Base-by-base conservation (phyloP, 2,329 filamentous ascomycete species). In the Zasmidium cellare region DNA sequence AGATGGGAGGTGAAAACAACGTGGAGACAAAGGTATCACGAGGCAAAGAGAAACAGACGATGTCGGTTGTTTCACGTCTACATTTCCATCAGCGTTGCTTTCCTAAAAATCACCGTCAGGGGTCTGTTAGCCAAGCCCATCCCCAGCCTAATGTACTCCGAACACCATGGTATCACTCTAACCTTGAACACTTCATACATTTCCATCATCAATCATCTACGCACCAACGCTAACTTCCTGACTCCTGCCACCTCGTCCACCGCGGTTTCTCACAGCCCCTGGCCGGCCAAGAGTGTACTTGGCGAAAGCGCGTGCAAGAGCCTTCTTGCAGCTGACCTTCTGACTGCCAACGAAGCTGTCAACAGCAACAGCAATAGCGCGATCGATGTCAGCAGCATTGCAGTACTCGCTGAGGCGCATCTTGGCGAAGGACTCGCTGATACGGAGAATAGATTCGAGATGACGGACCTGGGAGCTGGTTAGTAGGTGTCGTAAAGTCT, bases 321-420 rank as follows among this genome's bases (percentile, higher is more conserved):
- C 92, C 81, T 96, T 97, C 84, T 97, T 99, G 78, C 91, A 94
- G 78, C 91, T 96, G 69, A 97, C 86, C 80, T 99, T 99, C 75
- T 99, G 94, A 68, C 90, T 96, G 60, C 90, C 91, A 46, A 99
- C 91, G 71, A 99, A 99, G 56, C 90, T 96, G 65, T 97, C 92
- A 2, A 99, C 91, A 0, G 94, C 96, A 6, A 99, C 94, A 14
- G 92, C 91, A 70, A 99, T 99, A 57, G 94, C 94, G 46, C 94
- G 91, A 76, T 99, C 94, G 67, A 99, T 96, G 71, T 99, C 94
- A 59, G 89, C 85, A 1, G 89, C 79, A 5, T 89, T 88, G 76
- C 93, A 96, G 79, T 96, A 97, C 66, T 99, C 94, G 0, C 90
- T 94, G n/a, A 99, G 81, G 14, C 94, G 89, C 94, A 99, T 99